phyloP scores from a whole-genome alignment of 169 alveolate species.

The Perkinsus olseni region DNA sequence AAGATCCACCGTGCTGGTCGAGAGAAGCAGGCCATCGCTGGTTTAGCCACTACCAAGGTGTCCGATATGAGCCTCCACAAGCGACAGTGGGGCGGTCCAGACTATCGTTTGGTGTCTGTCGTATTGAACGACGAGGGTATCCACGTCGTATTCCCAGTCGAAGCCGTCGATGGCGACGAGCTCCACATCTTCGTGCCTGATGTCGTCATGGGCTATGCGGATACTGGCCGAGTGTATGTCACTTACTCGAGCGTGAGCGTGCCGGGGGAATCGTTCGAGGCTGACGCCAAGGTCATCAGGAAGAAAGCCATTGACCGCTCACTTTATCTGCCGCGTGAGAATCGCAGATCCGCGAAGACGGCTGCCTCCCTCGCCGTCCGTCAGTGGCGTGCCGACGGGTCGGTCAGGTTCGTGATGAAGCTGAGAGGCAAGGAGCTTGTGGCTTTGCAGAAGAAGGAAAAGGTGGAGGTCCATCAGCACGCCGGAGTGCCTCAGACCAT shows the following conservation, averaged over 20 bases:
- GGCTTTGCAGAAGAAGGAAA: background rate
- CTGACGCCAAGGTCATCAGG: background rate
- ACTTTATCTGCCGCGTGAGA: background rate
- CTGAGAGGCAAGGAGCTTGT: background rate
- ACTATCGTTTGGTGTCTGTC: too few species aligned
- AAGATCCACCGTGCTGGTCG: too few species aligned
- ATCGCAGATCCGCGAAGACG: background rate
- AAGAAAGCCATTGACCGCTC: background rate
- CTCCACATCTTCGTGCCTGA: too few species aligned
- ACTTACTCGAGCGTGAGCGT: too few species aligned
- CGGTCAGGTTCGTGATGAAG: background rate
- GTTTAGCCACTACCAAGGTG: background rate
- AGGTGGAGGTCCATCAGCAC: background rate
- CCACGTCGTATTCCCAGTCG: too few species aligned
- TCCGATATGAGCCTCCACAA: background rate
- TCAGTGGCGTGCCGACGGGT: background rate
- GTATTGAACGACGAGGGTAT: too few species aligned
- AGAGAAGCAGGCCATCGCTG: background rate
- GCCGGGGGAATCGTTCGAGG: too few species aligned
- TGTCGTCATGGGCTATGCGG: too few species aligned
- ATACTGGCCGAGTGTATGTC: too few species aligned
- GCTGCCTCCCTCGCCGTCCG: background rate
- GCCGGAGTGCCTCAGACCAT: background rate
- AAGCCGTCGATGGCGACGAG: too few species aligned
- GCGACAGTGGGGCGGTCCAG: background rate